Evolutionary conservation across 306 rosid species (phyloP).

Genomic region (Psophocarpus tetragonolobus): DNA sequence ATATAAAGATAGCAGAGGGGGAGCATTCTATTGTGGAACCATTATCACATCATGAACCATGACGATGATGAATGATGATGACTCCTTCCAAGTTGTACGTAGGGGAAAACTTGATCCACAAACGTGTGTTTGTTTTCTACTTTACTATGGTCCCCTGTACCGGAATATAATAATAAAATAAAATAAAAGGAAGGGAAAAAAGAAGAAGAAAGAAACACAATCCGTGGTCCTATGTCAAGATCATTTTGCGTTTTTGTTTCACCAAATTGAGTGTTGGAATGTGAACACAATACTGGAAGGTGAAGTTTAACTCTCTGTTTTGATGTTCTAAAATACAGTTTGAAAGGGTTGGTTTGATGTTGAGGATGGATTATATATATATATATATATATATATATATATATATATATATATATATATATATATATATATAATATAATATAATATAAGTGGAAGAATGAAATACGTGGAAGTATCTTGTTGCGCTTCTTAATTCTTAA

Average conservation of each 20-base stretch:
- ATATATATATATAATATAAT: no score
- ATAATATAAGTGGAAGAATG: background rate
- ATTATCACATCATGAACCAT: slow-evolving; percentile 39
- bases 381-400: no score
- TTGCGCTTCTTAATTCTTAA: background rate
- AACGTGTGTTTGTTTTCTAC: slow-evolving; percentile 39
- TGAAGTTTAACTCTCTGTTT: background rate
- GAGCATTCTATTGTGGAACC: slow-evolving; percentile 36
- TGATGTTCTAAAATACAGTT: slow-evolving; percentile 16
- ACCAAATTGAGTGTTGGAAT: slow-evolving; percentile 6
- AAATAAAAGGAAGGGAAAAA: background rate
- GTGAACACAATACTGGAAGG: background rate
- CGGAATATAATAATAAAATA: no score
- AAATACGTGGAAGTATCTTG: background rate
- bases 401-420: no score
- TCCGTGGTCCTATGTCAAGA: slow-evolving; percentile 43
- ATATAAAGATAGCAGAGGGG: slow-evolving; percentile 39
- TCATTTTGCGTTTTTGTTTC: slow-evolving; percentile 21
- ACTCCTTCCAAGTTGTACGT: slow-evolving; percentile 33
- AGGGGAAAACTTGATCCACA: slow-evolving; percentile 30
- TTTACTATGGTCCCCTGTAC: slow-evolving; percentile 42
- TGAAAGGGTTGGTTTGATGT: slow-evolving; percentile 1
- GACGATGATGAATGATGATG: slow-evolving; percentile 30
- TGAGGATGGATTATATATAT: no score
- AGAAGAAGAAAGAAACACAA: background rate